phyloP scores from a whole-genome alignment of 148 eudicot genomes.

The Linanthus parryae region DNA sequence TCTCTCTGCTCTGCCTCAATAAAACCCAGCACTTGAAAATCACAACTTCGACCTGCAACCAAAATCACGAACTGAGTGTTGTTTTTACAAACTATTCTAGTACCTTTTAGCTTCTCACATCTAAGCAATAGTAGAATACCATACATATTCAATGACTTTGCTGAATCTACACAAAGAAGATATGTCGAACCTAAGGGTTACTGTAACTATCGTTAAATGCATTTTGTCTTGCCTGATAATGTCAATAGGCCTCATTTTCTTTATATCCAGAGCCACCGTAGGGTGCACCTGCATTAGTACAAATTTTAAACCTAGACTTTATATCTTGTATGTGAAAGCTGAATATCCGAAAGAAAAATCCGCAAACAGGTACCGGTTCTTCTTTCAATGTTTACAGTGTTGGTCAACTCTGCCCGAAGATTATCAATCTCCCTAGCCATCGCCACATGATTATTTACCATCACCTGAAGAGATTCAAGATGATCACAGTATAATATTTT shows the following conservation, averaged over 20 bases:
- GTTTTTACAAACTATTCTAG: too few species aligned
- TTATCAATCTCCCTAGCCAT: constrained; percentile 95
- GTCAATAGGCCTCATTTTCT: constrained; percentile 42
- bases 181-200: constrained; percentile 47
- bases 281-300: constrained; percentile 29
- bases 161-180: constrained; percentile 1
- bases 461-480: constrained; percentile 90
- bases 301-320: neutral
- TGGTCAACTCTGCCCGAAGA: constrained; percentile 71
- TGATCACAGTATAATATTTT: constrained; percentile 83
- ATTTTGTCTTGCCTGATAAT: constrained; percentile 44
- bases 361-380: constrained; percentile 42
- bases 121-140: too few species aligned
- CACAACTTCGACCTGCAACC: too few species aligned
- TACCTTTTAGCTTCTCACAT: too few species aligned
- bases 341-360: neutral
- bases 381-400: constrained; percentile 47
- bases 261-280: constrained; percentile 63
- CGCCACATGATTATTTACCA: constrained; percentile 86
- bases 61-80: too few species aligned
- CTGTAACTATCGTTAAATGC: constrained; percentile 46
- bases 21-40: too few species aligned
- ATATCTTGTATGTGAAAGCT: neutral
- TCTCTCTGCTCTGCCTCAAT: too few species aligned
- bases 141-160: neutral